Evolutionary conservation across 192 early-diverging fungal species (phyloP).

Genomic region (Oehlia diaphana): DNA sequence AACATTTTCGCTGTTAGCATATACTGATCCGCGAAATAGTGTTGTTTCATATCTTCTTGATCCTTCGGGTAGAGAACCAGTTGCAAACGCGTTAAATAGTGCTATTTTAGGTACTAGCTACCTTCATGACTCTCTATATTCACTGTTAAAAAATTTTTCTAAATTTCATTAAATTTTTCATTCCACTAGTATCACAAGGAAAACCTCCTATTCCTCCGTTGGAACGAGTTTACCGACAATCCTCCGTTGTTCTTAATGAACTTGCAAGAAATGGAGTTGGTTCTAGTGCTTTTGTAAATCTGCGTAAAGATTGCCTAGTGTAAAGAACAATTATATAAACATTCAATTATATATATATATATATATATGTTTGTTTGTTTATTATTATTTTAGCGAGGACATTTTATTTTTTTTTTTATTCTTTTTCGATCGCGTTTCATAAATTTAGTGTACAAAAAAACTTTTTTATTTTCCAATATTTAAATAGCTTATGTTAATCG

Average conservation of each 20-base stretch:
- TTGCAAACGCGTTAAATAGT: slow-evolving; percentile 68
- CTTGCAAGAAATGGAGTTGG: slow-evolving; percentile 38
- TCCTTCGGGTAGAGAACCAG: slow-evolving; percentile 48
- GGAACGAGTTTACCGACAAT: slow-evolving; percentile 50
- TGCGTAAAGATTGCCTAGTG: slow-evolving; percentile 41
- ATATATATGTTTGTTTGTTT: background rate
- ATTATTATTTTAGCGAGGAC: background rate
- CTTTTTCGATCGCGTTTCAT: background rate
- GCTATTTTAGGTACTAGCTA: slow-evolving; percentile 58
- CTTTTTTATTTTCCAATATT: background rate
- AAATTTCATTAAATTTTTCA: background rate
- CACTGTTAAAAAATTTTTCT: background rate
- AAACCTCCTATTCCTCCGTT: slow-evolving; percentile 57
- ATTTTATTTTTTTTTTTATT: background rate
- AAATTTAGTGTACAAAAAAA: background rate
- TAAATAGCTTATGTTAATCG: background rate
- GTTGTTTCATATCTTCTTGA: slow-evolving; percentile 55
- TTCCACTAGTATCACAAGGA: slow-evolving; percentile 49
- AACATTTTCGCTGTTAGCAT: slow-evolving; percentile 72
- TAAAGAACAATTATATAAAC: slow-evolving; percentile 11
- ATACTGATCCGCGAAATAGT: slow-evolving; percentile 57
- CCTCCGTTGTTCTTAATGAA: slow-evolving; percentile 36
- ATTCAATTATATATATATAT: background rate
- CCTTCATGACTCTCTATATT: background rate
- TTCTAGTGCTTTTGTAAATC: slow-evolving; percentile 45